Conservation (phyloP, 139 green algal species). For the Chlamydomonas applanata region DNA sequence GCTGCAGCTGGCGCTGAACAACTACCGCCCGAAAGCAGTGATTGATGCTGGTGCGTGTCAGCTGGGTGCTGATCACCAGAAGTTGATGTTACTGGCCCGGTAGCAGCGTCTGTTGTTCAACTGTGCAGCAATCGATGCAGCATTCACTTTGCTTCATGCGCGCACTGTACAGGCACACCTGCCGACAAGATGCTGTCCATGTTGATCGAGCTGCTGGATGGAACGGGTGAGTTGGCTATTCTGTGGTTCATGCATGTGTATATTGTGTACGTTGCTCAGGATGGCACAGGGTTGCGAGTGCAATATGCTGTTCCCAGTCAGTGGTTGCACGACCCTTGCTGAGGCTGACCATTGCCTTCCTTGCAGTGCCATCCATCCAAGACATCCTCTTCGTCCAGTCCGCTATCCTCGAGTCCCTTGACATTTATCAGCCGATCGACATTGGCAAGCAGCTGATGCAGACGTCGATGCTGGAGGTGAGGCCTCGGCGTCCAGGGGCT, state of each 20-base stretch:
- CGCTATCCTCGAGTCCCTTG: constrained; percentile 46
- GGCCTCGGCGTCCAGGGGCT: neutral
- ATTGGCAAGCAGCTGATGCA: constrained; percentile 54
- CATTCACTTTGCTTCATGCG: no score
- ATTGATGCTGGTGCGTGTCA: constrained; percentile 37
- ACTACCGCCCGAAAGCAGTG: constrained; percentile 50
- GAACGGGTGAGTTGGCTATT: constrained; percentile 6
- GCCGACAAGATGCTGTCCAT: constrained; percentile 63
- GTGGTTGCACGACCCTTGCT: neutral
- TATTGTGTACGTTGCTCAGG: neutral
- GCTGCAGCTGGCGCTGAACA: constrained; percentile 50
- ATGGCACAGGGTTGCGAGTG: neutral
- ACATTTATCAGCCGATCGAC: constrained; percentile 55
- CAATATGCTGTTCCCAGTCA: no score
- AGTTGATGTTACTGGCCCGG: no score
- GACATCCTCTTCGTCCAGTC: constrained; percentile 60
- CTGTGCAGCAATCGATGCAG: no score
- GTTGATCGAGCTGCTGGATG: constrained; percentile 56
- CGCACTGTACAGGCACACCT: constrained; percentile 32
- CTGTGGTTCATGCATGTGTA: no score
- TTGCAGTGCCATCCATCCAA: constrained; percentile 32
- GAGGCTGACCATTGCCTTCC: neutral
- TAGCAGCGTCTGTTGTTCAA: no score
- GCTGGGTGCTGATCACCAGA: neutral
- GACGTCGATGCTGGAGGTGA: constrained; percentile 35